Evolutionary conservation across 1,139 yeast species (phyloP).

Genomic region (Yamadazyma aaseri): DNA sequence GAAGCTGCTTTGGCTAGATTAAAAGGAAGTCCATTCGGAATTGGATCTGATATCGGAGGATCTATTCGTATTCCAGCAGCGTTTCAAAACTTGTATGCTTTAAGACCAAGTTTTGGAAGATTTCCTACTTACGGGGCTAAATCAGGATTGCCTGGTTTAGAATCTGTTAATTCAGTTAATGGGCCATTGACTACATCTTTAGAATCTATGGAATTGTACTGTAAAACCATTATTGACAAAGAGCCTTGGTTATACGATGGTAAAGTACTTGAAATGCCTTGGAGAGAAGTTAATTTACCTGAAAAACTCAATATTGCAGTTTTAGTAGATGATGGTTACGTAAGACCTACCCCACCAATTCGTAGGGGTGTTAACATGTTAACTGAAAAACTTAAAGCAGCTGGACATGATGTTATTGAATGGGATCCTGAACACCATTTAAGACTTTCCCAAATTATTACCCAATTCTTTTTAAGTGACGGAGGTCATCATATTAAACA

Average conservation of each 20-base stretch:
- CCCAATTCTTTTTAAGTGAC: constrained; percentile 46
- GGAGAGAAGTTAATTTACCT: constrained; percentile 25
- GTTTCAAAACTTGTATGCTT: constrained; percentile 46
- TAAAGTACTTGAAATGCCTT: constrained; percentile 30
- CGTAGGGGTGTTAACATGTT: constrained; percentile 26
- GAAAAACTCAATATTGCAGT: constrained; percentile 32
- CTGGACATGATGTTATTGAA: constrained; percentile 61
- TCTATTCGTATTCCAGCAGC: constrained; percentile 48
- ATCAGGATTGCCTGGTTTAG: constrained; percentile 58
- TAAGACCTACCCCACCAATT: constrained; percentile 41
- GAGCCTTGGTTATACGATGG: constrained; percentile 36
- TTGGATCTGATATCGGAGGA: constrained; percentile 62
- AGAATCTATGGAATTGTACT: constrained; percentile 27
- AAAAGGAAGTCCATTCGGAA: constrained; percentile 47
- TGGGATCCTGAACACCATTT: constrained; percentile 48
- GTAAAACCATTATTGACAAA: constrained; percentile 24
- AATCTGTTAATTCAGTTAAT: constrained; percentile 33
- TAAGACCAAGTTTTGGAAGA: constrained; percentile 49
- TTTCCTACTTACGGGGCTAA: constrained; percentile 50
- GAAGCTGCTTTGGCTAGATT: constrained; percentile 36
- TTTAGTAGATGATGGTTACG: constrained; percentile 28
- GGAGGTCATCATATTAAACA: constrained; percentile 36
- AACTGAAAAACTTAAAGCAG: constrained; percentile 26
- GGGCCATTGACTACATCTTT: constrained; percentile 32
- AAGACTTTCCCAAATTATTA: constrained; percentile 34